These are phyloP conservation scores for Talaromyces sp. DNA, from an alignment of 2,329 filamentous ascomycete species.

Conservation along the genomic window DNA sequence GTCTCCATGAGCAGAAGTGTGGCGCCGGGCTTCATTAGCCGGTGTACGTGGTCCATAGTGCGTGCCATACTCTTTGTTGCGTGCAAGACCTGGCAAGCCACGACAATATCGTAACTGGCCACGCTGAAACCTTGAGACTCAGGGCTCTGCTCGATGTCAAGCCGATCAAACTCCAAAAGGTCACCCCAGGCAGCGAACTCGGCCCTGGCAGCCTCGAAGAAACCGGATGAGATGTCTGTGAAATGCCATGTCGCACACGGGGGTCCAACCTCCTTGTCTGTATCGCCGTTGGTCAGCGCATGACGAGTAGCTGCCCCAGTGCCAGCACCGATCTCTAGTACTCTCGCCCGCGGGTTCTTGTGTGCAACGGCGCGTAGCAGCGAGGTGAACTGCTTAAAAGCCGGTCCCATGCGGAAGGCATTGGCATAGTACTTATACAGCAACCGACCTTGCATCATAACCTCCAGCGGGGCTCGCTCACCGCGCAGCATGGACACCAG, in stretches of 20 bases:
- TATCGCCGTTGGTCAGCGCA: too few relatives aligned
- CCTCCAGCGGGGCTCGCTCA: constrained; percentile 26
- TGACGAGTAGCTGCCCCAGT: background rate
- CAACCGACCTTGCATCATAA: constrained; percentile 28
- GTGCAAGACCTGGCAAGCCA: too few relatives aligned
- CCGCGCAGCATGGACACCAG: constrained; percentile 27
- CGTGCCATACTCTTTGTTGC: too few relatives aligned
- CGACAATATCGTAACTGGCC: too few relatives aligned
- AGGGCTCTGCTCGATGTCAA: constrained; percentile 29
- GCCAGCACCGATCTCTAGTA: constrained; percentile 11
- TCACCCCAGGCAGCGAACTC: constrained; percentile 8
- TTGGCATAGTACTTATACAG: constrained; percentile 28
- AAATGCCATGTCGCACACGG: constrained; percentile 15
- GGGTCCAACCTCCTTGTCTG: too few relatives aligned
- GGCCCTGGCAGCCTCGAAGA: background rate
- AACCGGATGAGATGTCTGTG: constrained; percentile 16
- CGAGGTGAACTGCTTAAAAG: constrained; percentile 9
- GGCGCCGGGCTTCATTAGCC: too few relatives aligned
- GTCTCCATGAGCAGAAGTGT: too few relatives aligned
- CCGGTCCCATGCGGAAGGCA: background rate
- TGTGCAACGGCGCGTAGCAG: background rate
- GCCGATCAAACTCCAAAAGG: constrained; percentile 19
- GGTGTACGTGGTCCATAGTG: too few relatives aligned
- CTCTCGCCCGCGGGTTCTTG: background rate
- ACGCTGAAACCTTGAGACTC: too few relatives aligned